Evolutionary conservation across 2,329 filamentous ascomycete genomes (phyloP).

Genomic region (Alternaria tenuissima): DNA sequence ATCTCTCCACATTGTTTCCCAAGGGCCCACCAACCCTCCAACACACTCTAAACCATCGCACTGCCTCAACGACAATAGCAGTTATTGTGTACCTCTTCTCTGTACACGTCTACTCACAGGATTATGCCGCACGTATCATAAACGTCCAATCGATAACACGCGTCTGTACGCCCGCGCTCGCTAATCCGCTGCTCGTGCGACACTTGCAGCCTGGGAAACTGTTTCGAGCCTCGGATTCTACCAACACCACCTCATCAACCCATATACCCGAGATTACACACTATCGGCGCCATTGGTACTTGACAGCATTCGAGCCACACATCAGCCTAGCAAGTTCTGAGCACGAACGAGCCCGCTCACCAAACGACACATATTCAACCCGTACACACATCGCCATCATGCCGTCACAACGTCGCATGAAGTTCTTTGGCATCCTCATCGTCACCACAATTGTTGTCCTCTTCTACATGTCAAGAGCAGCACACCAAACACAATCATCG

Average conservation of each 20-base stretch:
- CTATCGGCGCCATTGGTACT: neutral
- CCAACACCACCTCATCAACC: neutral
- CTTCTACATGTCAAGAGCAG: slow-evolving; percentile 75
- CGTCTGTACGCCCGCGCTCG: neutral
- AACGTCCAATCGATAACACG: neutral
- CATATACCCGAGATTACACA: neutral
- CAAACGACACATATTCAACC: slow-evolving; percentile 16
- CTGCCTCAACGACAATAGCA: slow-evolving; percentile 3
- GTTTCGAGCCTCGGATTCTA: neutral
- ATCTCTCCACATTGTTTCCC: slow-evolving; percentile 19
- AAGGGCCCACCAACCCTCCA: slow-evolving; percentile 9
- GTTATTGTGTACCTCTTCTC: slow-evolving; percentile 1
- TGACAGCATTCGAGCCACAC: neutral
- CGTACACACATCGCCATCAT: slow-evolving; percentile 29
- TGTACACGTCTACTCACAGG: slow-evolving; percentile 1
- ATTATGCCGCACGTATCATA: neutral
- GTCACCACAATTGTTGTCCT: slow-evolving; percentile 71
- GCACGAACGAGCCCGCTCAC: slow-evolving; percentile 6
- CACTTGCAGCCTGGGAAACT: slow-evolving; percentile 6
- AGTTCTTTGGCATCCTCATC: slow-evolving; percentile 70
- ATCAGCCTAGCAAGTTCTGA: neutral
- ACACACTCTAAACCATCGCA: slow-evolving; percentile 5
- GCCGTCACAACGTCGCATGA: slow-evolving; percentile 67
- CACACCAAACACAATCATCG: slow-evolving; percentile 60
- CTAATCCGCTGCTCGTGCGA: neutral